Evolutionary conservation across 441 rosid genomes (phyloP), one percentile per base, ranked within the genome.

Genomic region (Hura crepitans): DNA sequence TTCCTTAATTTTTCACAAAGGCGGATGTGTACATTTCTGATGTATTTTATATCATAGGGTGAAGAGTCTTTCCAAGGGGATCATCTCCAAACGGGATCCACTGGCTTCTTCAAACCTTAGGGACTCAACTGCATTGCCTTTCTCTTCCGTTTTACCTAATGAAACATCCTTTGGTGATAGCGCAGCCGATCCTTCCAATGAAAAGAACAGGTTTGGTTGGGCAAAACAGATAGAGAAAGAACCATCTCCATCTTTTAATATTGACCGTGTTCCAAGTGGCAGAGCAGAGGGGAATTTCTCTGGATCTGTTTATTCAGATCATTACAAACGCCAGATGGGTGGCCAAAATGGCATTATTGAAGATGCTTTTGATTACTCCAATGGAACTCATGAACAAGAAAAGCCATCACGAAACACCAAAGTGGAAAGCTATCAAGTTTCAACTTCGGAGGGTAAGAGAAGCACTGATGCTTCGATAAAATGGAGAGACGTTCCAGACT

Each of bases 1-100:
- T 35, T 35, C 39, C 1, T 35, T 4, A 35, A 35, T 35, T 1
- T 35, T 35, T 35, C 3, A 35, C 39, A 35, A 35, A 35, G 7
- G 4, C 7, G 7, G 39, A 35, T 35, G 39, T 35, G 6, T 35
- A 8, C 45, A 28, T 25, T 66, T 59, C 66, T 80, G 66, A 75
- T 73, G 5, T 37, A 64, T 39, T 10, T 47, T 14, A 59, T 74
- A 25, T 80, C 77, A 60, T 85, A 93, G 93, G 85, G 98, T 90
- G 65, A 93, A 93, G 85, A 90, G 97, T 79, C 85, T 90, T 70
- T 93, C 93, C 3, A 93, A 90, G 76, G 91, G 87, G 70, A 92
- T 78, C 77, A 85, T 56, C 80, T 79, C 86, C 69, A 93, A 84
- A 85, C 86, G 79, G 78, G 97, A 93, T 74, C 81, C 75, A 37